Base-by-base conservation (phyloP, 2,329 filamentous ascomycete genomes). In the Epichloe baconii region DNA sequence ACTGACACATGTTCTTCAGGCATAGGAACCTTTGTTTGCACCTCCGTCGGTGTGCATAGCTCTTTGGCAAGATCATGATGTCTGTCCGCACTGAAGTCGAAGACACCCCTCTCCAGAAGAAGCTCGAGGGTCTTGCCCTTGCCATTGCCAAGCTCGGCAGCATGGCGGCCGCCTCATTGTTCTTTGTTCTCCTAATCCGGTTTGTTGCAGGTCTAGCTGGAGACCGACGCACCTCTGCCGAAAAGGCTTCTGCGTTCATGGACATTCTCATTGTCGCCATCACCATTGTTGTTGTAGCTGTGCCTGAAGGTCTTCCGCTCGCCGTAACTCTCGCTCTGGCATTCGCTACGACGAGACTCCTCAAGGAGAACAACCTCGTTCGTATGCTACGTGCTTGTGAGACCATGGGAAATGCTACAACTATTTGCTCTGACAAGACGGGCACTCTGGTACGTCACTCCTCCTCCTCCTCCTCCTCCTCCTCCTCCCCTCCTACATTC, bases 401-500 rank as follows among this genome's bases (percentile, higher is more conserved):
- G 65, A 86, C 86, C 44, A 88, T 88, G 85, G 85, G 85, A 49
- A 88, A 87, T 60, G 85, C 84, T 6, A 86, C 83, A 1, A 80
- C 78, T 0, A 83, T 84, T 48, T 84, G 80, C 66, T 83, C 79
- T 1, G 80, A 84, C 68, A 84, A 84, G 66, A 84, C 80, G 0
- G 80, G 80, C 46, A 84, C 80, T 5, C 66, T 84, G 47, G 31
- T 31, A 31, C 31, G 31, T 31, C 31, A 11, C 10, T 38, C 23
- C 23, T 26, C 14, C 10, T 38, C 14, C 8, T 38, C 12, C n/a
- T 8, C 17, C 38, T n/a, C 15, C n/a, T 42, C 17, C 17, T 19
- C 43, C 42, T 37, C 34, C 44, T n/a, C 43, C 42, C 43, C 42
- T 37, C 34, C 44, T n/a, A 21, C 42, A 19, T 5, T 37, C 21